Conservation (phyloP, 2,329 filamentous ascomycete species). For the Hypoxylon sp. region DNA sequence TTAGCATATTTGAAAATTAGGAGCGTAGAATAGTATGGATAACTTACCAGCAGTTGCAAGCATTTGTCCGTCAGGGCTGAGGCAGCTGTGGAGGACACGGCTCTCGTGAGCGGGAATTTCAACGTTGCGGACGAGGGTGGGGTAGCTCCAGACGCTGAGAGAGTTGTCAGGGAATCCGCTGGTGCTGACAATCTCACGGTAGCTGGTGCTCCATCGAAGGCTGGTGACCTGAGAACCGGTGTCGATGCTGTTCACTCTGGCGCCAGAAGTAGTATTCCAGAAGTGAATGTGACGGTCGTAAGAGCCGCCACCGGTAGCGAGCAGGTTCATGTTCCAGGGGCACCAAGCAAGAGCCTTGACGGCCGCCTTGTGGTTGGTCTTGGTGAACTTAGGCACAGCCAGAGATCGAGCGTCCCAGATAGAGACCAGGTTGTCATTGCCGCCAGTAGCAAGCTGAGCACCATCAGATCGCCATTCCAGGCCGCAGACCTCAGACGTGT, state of each 20-base stretch:
- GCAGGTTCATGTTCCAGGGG: conserved; percentile 97
- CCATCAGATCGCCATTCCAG: conserved; percentile 98
- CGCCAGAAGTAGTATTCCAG: conserved; percentile 99
- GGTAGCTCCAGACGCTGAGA: conserved; percentile 98
- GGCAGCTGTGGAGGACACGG: conserved; percentile 92
- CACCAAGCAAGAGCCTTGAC: conserved; percentile 99
- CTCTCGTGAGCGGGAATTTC: conserved; percentile 98
- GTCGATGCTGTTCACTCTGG: conserved; percentile 98
- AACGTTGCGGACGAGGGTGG: conserved; percentile 93
- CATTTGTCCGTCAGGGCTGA: conserved; percentile 98
- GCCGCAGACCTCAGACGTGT: conserved; percentile 97
- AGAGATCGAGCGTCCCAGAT: conserved; percentile 98
- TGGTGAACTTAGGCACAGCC: conserved; percentile 95
- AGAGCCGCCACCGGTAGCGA: conserved; percentile 94
- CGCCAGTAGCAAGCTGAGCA: conserved; percentile 94
- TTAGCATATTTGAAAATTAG: conserved; percentile 39
- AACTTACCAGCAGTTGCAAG: conserved; percentile 84
- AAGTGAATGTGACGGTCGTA: conserved; percentile 99
- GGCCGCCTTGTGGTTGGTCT: conserved; percentile 98
- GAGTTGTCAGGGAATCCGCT: conserved; percentile 99
- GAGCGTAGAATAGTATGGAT: not conserved
- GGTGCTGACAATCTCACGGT: conserved; percentile 97
- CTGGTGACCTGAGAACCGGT: conserved; percentile 97
- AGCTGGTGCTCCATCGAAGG: conserved; percentile 93
- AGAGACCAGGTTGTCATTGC: conserved; percentile 98